phyloP scores from a whole-genome alignment of 495 filamentous ascomycete genomes.

The Trypethelium eluteriae region DNA sequence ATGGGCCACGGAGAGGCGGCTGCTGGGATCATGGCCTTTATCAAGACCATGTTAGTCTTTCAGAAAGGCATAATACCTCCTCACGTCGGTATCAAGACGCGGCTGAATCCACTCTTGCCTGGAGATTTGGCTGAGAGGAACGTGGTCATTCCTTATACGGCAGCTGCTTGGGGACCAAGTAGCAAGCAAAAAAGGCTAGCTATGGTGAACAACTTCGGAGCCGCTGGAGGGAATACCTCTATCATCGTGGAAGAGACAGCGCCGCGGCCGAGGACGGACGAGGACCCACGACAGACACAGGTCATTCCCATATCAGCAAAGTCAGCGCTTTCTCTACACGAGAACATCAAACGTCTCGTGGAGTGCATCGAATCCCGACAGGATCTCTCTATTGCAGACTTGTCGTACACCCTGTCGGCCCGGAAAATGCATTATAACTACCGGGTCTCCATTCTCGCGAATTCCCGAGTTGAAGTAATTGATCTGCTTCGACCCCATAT shows the following conservation, averaged over 20 bases:
- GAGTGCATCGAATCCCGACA: slow-evolving; percentile 43
- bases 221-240: slow-evolving; percentile 48
- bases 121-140: slow-evolving; percentile 27
- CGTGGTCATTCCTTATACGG: slow-evolving; percentile 33
- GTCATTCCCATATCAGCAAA: slow-evolving; percentile 55
- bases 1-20: slow-evolving; percentile 33
- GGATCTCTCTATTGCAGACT: slow-evolving; percentile 41
- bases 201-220: slow-evolving; percentile 62
- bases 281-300: slow-evolving; percentile 47
- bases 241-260: slow-evolving; percentile 51
- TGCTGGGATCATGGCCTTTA: slow-evolving; percentile 31
- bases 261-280: slow-evolving; percentile 25
- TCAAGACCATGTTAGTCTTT: slow-evolving; percentile 36
- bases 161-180: slow-evolving; percentile 23
- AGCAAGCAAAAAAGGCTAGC: slow-evolving; percentile 37
- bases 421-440: slow-evolving; percentile 72
- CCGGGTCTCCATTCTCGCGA: slow-evolving; percentile 51
- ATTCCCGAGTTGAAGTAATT: not conserved
- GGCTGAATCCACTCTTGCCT: slow-evolving; percentile 38
- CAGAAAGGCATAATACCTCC: slow-evolving; percentile 35
- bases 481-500: slow-evolving; percentile 6
- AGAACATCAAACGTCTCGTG: slow-evolving; percentile 28
- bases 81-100: slow-evolving; percentile 34
- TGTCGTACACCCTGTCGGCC: slow-evolving; percentile 76
- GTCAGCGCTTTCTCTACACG: slow-evolving; percentile 26